These are phyloP conservation scores for Apiospora arundinis DNA, from an alignment of 2,329 filamentous ascomycete species.

Conservation along the genomic window DNA sequence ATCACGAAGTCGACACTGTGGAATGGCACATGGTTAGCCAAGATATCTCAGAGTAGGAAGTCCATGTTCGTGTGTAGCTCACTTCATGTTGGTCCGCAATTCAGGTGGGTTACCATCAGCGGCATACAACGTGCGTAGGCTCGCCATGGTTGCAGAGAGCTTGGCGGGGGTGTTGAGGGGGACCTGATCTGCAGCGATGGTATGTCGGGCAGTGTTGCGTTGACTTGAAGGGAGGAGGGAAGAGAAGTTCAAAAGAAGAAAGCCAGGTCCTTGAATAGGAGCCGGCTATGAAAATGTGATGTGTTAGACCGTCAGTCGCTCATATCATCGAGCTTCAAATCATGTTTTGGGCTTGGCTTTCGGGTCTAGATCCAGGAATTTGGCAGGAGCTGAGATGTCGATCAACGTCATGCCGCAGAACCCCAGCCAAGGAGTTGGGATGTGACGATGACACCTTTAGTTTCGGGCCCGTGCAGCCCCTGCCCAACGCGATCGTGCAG, in stretches of 20 bases:
- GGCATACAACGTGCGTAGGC: slow-evolving; percentile 34
- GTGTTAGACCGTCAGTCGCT: background rate
- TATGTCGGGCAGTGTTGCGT: background rate
- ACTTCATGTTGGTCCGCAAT: slow-evolving; percentile 37
- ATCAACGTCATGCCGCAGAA: slow-evolving; percentile 21
- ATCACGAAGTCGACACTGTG: slow-evolving; percentile 86
- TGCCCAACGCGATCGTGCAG: slow-evolving; percentile 2
- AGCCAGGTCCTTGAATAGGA: background rate
- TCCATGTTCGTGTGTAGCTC: background rate
- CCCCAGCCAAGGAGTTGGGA: slow-evolving; percentile 16
- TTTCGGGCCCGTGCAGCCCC: slow-evolving; percentile 14
- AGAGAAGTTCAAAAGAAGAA: background rate
- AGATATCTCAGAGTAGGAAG: background rate
- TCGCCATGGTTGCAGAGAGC: slow-evolving; percentile 34
- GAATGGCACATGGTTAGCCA: slow-evolving; percentile 24
- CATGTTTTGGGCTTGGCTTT: slow-evolving; percentile 14
- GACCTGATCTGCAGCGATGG: background rate
- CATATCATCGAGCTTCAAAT: background rate
- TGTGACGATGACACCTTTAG: slow-evolving; percentile 21
- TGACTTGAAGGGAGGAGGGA: background rate
- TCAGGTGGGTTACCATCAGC: slow-evolving; percentile 37
- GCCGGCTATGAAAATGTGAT: background rate
- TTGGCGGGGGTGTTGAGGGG: background rate
- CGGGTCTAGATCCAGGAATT: slow-evolving; percentile 10
- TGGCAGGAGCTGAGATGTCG: slow-evolving; percentile 14